Conservation (phyloP, 2,329 filamentous ascomycete species). For the Sporothrix globosa region DNA sequence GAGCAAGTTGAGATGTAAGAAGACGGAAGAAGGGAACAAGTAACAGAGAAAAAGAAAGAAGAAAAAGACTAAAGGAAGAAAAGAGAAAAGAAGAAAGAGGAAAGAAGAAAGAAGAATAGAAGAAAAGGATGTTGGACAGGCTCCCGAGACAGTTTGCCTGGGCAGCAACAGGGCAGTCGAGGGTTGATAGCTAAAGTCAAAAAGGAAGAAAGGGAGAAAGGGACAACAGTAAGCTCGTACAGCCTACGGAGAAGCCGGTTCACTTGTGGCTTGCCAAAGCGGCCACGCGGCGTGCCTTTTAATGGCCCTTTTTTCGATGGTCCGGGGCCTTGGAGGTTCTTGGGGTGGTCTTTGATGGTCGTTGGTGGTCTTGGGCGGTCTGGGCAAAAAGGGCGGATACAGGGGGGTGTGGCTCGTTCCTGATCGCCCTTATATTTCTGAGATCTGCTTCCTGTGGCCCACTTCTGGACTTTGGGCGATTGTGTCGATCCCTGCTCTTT, state of each 20-base stretch:
- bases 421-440: conserved; percentile 20
- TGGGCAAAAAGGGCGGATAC: neutral
- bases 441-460: neutral
- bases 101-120: too few species aligned
- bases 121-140: too few species aligned
- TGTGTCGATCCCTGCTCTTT: conserved; percentile 17
- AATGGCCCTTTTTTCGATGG: neutral
- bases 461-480: neutral
- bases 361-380: neutral
- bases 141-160: conserved; percentile 11
- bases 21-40: neutral
- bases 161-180: neutral
- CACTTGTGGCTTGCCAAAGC: neutral
- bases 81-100: neutral
- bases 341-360: too few species aligned
- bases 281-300: conserved; percentile 10
- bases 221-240: conserved; percentile 17
- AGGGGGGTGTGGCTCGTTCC: conserved; percentile 20
- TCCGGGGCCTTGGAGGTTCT: neutral
- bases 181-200: too few species aligned
- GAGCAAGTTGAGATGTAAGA: neutral
- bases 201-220: neutral
- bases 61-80: neutral
- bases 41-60: neutral
- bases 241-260: conserved; percentile 3